Conservation (phyloP, 2,329 filamentous ascomycete species). For the Penicillium sp. region DNA sequence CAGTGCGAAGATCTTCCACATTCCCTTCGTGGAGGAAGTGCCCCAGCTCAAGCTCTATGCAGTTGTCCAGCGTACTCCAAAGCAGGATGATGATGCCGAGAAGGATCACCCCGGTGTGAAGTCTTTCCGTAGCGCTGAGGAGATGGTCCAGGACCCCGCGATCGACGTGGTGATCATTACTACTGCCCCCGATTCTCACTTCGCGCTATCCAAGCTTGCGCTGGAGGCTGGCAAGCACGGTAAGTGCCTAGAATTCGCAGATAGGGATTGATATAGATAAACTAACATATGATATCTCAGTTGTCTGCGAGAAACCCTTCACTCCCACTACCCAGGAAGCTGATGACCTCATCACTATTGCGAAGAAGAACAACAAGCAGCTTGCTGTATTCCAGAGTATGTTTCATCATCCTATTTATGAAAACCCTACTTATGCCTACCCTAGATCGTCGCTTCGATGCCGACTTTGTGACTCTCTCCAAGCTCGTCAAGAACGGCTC, state of each 20-base stretch:
- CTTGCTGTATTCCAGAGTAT: conserved; percentile 68
- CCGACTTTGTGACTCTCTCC: conserved; percentile 69
- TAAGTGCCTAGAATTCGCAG: conserved; percentile 17
- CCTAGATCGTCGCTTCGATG: conserved; percentile 68
- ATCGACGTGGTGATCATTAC: conserved; percentile 70
- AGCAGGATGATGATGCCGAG: conserved; percentile 62
- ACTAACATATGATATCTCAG: conserved; percentile 31
- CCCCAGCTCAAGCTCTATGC: conserved; percentile 66
- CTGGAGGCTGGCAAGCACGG: conserved; percentile 69
- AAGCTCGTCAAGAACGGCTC: conserved; percentile 59
- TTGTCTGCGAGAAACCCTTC: conserved; percentile 81
- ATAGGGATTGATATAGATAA: background rate
- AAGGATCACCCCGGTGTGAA: conserved; percentile 65
- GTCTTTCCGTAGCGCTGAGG: conserved; percentile 61
- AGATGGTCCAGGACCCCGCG: conserved; percentile 62
- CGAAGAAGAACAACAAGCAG: conserved; percentile 51
- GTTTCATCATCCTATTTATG: conserved; percentile 7
- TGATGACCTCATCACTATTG: conserved; percentile 57
- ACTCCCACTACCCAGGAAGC: conserved; percentile 70
- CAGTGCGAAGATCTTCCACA: conserved; percentile 78
- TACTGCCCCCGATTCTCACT: conserved; percentile 71
- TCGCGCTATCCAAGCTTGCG: conserved; percentile 60
- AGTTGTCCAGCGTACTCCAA: conserved; percentile 72
- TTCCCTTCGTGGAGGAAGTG: conserved; percentile 69
- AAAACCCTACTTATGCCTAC: conserved; percentile 4